Percentiles rank a stretch among this genome's conserved stretches.
phyloP scores from a whole-genome alignment of 768 basidiomycete genomes.

The Favolaschia claudopus region DNA sequence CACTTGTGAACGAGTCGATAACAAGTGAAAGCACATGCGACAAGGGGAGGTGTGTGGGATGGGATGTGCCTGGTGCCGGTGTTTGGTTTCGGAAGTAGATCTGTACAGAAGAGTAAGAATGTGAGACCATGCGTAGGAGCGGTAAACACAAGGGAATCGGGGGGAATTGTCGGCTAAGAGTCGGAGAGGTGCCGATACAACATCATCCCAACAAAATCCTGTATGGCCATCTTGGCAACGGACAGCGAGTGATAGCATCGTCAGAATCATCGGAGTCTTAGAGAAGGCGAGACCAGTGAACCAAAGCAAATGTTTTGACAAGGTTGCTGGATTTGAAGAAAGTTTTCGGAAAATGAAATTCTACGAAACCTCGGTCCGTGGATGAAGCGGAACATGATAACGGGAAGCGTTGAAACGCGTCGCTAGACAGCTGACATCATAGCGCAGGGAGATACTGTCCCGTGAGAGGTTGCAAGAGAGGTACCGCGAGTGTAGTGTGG shows the following conservation, averaged over 20 bases:
- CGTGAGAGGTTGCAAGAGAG: conserved; percentile 8
- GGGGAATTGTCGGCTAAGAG: conserved; percentile 24
- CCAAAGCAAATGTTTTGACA: too few species aligned
- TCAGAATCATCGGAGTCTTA: too few species aligned
- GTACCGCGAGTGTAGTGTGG: background rate
- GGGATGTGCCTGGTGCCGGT: conserved; percentile 71
- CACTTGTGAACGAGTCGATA: conserved; percentile 95
- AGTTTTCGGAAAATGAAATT: conserved; percentile 29
- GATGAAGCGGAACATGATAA: conserved; percentile 24
- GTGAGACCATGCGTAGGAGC: conserved; percentile 23
- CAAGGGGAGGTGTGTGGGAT: conserved; percentile 85
- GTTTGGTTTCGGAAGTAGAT: conserved; percentile 98
- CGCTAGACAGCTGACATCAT: conserved; percentile 20
- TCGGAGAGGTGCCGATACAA: conserved; percentile 7
- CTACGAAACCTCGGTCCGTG: conserved; percentile 6
- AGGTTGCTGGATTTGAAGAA: too few species aligned
- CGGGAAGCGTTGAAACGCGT: conserved; percentile 10
- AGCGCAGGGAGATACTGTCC: conserved; percentile 1
- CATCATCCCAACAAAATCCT: too few species aligned
- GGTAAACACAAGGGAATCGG: conserved; percentile 17
- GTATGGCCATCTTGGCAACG: too few species aligned
- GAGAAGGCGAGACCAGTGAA: too few species aligned
- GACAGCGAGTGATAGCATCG: too few species aligned
- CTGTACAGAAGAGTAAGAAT: conserved; percentile 52
- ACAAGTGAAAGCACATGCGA: conserved; percentile 83